A percentile compares a stretch with the other conserved stretches of the same genome.
These are phyloP conservation scores for Trichoderma sp. DNA, from an alignment of 2,329 filamentous ascomycete species.

Conservation along the genomic window DNA sequence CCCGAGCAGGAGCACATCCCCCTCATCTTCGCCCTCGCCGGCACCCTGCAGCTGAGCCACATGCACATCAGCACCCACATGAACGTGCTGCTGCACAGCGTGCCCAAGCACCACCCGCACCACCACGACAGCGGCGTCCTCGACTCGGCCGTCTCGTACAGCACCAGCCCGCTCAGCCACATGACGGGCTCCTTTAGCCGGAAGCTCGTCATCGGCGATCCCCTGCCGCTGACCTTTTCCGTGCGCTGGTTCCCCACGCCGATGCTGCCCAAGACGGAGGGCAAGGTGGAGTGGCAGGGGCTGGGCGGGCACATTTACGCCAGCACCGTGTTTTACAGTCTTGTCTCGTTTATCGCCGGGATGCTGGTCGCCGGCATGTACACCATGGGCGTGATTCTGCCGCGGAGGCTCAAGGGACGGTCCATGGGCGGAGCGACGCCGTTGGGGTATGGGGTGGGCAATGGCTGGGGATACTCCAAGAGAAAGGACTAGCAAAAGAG, in stretches of 20 bases:
- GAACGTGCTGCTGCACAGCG: slow-evolving; percentile 81
- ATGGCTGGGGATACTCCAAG: slow-evolving; percentile 64
- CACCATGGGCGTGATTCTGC: slow-evolving; percentile 63
- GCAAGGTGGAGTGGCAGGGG: slow-evolving; percentile 65
- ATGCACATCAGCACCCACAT: slow-evolving; percentile 87
- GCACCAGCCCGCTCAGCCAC: slow-evolving; percentile 70
- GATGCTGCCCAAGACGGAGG: slow-evolving; percentile 67
- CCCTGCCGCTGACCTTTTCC: slow-evolving; percentile 74
- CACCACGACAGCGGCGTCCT: slow-evolving; percentile 75
- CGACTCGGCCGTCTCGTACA: slow-evolving; percentile 86
- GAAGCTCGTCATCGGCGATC: slow-evolving; percentile 85
- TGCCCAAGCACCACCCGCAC: slow-evolving; percentile 62
- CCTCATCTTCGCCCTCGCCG: slow-evolving; percentile 83
- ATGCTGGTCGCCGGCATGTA: slow-evolving; percentile 58
- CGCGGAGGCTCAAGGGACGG: slow-evolving; percentile 53
- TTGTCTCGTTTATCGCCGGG: slow-evolving; percentile 62
- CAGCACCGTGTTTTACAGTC: slow-evolving; percentile 64
- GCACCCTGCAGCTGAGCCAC: slow-evolving; percentile 84
- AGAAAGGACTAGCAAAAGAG: slow-evolving; percentile 41
- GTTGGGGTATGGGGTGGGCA: slow-evolving; percentile 59
- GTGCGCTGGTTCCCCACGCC: slow-evolving; percentile 86
- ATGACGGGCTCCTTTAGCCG: slow-evolving; percentile 55
- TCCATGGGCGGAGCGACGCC: slow-evolving; percentile 60
- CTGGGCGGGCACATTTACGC: slow-evolving; percentile 66
- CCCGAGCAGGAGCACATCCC: slow-evolving; percentile 70